These are phyloP conservation scores for Lasiosphaeria ovina DNA, from an alignment of 495 filamentous ascomycete species.

Conservation along the genomic window DNA sequence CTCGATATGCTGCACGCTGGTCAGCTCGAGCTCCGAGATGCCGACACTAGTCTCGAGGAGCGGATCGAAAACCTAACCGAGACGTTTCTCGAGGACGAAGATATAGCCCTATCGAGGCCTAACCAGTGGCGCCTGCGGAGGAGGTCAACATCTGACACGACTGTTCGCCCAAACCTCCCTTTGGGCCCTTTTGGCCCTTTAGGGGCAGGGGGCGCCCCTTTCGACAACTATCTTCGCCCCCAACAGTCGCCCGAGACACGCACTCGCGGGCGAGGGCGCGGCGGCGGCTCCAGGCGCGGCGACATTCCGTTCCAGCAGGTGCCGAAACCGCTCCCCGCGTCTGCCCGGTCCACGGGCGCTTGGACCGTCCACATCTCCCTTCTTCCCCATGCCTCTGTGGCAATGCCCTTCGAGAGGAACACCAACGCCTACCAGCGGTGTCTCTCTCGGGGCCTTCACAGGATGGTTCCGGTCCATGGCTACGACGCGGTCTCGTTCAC, in stretches of 20 bases:
- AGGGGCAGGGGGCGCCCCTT: constrained; percentile 28
- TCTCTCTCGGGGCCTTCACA: constrained; percentile 55
- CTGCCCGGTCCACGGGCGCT: constrained; percentile 29
- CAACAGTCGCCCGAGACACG: constrained; percentile 22
- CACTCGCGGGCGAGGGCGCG: constrained; percentile 17
- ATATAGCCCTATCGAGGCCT: constrained; percentile 13
- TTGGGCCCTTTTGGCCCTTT: constrained; percentile 33
- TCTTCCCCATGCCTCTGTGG: constrained; percentile 48
- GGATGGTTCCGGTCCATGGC: constrained; percentile 48
- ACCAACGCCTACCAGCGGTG: constrained; percentile 58
- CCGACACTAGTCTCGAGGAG: constrained; percentile 51
- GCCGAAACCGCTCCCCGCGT: constrained; percentile 15
- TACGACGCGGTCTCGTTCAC: constrained; percentile 47
- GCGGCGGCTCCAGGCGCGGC: constrained; percentile 19
- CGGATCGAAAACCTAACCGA: constrained; percentile 50
- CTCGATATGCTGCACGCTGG: constrained; percentile 42
- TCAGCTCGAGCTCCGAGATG: constrained; percentile 50
- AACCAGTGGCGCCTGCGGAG: constrained; percentile 23
- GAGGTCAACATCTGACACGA: constrained; percentile 35
- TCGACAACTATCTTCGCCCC: constrained; percentile 17
- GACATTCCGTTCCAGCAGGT: constrained; percentile 15
- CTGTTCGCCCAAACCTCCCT: constrained; percentile 25
- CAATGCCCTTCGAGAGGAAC: constrained; percentile 59
- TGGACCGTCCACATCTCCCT: constrained; percentile 59
- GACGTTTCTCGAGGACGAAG: constrained; percentile 33